Evolutionary conservation across 2,329 filamentous ascomycete genomes (phyloP), one percentile per base, ranked within the genome.

Genomic region (Neocucurbitaria cava): DNA sequence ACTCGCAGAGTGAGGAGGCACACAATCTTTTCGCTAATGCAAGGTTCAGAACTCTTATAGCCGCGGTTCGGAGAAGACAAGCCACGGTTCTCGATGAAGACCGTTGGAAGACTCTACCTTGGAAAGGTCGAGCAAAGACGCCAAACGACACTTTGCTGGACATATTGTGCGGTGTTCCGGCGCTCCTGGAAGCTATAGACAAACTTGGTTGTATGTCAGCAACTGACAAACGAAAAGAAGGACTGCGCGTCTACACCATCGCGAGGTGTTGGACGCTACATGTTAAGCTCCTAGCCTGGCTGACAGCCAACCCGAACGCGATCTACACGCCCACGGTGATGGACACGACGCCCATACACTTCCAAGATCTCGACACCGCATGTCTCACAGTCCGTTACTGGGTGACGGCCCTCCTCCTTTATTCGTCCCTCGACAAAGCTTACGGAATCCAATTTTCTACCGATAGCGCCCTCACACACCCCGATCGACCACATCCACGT

Each of bases 101-200:
- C 13, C 62, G 64, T 18, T 78, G 75, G 75, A 74, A 72, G 38
- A 75, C 64, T 0, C 43, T 74, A 3, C 76, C 75, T 1, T 77
- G 75, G 76, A 60, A 42, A 23, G 63, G 58, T 15, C 58, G 63
- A 33, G 58, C 58, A 18, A 74, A 76, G 50, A 70, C 68, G 1
- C 64, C 71, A 21, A 70, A 72, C 28, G 75, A 77, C 48, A 52
- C 52, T 3, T 60, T 78, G 18, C 47, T 76, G 5, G 74, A 77
- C 49, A 65, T 75, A 11, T 52, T 74, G 8, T 67, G 68, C 7
- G 58, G 62, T 2, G 50, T 76, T 7, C 75, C 74, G 1, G 67
- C 64, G 20, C 50, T 76, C 9, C 49, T 76, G 3, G 68, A 69
- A 50, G 59, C 65, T 1, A 52, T 74, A 1, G 73, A 77, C 36